Conservation (phyloP, 2,329 filamentous ascomycete species). For the Penicillium nordicum region DNA sequence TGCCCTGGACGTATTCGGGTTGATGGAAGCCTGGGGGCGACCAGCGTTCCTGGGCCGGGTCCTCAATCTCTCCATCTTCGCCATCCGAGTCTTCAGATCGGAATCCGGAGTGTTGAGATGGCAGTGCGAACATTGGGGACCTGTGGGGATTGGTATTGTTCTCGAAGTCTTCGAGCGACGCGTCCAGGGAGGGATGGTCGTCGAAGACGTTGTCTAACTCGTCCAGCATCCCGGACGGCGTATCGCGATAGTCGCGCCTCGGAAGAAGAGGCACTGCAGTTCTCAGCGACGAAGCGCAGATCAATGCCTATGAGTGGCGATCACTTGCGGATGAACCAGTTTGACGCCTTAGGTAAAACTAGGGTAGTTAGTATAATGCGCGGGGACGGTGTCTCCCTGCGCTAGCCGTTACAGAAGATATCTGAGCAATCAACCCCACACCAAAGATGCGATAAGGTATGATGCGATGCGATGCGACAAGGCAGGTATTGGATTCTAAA, state of each 20-base stretch:
- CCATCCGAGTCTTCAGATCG: conserved; percentile 52
- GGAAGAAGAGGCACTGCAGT: conserved; percentile 20
- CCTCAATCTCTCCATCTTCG: conserved; percentile 41
- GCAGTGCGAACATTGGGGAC: conserved; percentile 53
- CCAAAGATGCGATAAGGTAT: conserved; percentile 18
- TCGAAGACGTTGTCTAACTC: conserved; percentile 52
- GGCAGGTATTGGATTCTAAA: conserved; percentile 1
- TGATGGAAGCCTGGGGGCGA: conserved; percentile 60
- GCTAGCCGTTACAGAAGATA: conserved; percentile 13
- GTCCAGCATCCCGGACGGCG: conserved; percentile 43
- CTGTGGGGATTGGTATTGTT: conserved; percentile 46
- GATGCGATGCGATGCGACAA: conserved; percentile 20
- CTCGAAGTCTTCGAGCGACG: conserved; percentile 62
- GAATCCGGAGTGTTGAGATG: conserved; percentile 63
- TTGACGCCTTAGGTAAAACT: conserved; percentile 1
- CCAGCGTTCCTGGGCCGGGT: conserved; percentile 51
- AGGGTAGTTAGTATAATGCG: conserved; percentile 19
- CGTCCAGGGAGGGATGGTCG: conserved; percentile 59
- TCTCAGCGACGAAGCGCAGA: conserved; percentile 20
- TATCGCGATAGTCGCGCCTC: conserved; percentile 24
- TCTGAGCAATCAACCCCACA: conserved; percentile 24
- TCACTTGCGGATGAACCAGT: conserved; percentile 3
- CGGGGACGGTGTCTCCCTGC: conserved; percentile 11
- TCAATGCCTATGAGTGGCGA: conserved; percentile 10
- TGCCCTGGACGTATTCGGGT: conserved; percentile 49